Evolutionary conservation across 2,329 filamentous ascomycete species (phyloP).

Genomic region (Aspergillaceae sp.): DNA sequence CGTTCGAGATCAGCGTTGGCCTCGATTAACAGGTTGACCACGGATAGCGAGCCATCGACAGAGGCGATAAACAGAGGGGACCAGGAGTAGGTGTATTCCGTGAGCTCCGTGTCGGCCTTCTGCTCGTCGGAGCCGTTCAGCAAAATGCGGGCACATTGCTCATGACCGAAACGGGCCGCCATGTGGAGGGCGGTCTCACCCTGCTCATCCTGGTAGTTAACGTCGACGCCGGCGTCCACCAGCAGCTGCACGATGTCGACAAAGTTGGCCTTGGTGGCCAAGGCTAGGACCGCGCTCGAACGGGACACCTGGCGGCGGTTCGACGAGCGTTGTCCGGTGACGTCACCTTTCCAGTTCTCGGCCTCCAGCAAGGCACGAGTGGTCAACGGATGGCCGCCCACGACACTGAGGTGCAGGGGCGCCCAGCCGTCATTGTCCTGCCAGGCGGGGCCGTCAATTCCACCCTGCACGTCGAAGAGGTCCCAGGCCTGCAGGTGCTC

Average conservation of each 20-base stretch:
- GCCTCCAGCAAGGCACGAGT: slow-evolving; percentile 72
- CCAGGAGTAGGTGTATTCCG: slow-evolving; percentile 83
- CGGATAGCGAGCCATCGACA: slow-evolving; percentile 71
- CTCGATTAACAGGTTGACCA: slow-evolving; percentile 68
- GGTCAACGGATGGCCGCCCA: slow-evolving; percentile 80
- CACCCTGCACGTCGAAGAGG: slow-evolving; percentile 72
- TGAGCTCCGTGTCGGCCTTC: slow-evolving; percentile 65
- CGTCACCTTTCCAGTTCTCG: slow-evolving; percentile 64
- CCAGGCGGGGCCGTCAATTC: slow-evolving; percentile 81
- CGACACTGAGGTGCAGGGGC: slow-evolving; percentile 83
- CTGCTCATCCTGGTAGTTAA: slow-evolving; percentile 85
- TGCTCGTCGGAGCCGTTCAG: slow-evolving; percentile 61
- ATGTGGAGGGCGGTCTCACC: slow-evolving; percentile 89
- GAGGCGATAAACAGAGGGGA: slow-evolving; percentile 89
- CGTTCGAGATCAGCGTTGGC: slow-evolving; percentile 68
- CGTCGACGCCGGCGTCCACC: slow-evolving; percentile 80
- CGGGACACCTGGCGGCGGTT: slow-evolving; percentile 64
- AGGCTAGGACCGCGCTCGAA: slow-evolving; percentile 76
- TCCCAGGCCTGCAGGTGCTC: slow-evolving; percentile 82
- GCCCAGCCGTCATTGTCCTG: slow-evolving; percentile 88
- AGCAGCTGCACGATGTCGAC: slow-evolving; percentile 75
- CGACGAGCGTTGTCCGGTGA: slow-evolving; percentile 49
- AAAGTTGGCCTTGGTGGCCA: slow-evolving; percentile 84
- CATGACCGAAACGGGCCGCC: slow-evolving; percentile 79
- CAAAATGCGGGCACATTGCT: slow-evolving; percentile 68